phyloP scores from a whole-genome alignment of 345 rosid genomes.

The Arabis hirsuta region DNA sequence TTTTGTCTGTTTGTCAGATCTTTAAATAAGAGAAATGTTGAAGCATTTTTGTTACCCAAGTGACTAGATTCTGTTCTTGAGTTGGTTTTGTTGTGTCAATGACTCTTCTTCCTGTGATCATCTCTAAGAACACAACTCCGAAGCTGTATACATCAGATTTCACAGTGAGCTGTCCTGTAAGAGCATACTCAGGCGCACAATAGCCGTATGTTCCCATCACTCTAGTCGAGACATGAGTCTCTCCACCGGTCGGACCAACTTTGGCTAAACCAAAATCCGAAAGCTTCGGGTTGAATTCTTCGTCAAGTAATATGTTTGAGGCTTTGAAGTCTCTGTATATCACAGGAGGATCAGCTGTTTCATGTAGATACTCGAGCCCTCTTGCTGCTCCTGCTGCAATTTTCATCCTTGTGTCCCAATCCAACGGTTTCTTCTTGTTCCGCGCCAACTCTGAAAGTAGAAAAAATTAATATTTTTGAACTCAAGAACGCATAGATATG shows the following conservation, averaged over 20 bases:
- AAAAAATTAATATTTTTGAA: not conserved
- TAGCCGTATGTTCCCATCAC: constrained; percentile 93
- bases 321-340: constrained; percentile 85
- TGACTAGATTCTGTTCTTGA: constrained; percentile 69
- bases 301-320: constrained; percentile 68
- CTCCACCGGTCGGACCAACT: constrained; percentile 76
- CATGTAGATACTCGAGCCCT: constrained; percentile 86
- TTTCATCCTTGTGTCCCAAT: constrained; percentile 79
- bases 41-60: constrained; percentile 57
- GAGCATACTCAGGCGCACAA: constrained; percentile 80
- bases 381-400: constrained; percentile 74
- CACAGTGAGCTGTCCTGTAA: constrained; percentile 66
- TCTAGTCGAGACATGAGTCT: constrained; percentile 75
- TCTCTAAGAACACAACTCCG: constrained; percentile 80
- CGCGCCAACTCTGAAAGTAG: constrained; percentile 47
- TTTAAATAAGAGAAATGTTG: not conserved
- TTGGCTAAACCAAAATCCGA: constrained; percentile 90
- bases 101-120: constrained; percentile 84
- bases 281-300: constrained; percentile 67
- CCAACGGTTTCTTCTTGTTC: constrained; percentile 53
- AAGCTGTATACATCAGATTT: constrained; percentile 88
- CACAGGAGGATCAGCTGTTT: constrained; percentile 71
- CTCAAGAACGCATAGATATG: not conserved
- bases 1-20: not conserved
- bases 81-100: constrained; percentile 65